phyloP scores from a whole-genome alignment of 495 filamentous ascomycete species.

The Neurospora pannonica region DNA sequence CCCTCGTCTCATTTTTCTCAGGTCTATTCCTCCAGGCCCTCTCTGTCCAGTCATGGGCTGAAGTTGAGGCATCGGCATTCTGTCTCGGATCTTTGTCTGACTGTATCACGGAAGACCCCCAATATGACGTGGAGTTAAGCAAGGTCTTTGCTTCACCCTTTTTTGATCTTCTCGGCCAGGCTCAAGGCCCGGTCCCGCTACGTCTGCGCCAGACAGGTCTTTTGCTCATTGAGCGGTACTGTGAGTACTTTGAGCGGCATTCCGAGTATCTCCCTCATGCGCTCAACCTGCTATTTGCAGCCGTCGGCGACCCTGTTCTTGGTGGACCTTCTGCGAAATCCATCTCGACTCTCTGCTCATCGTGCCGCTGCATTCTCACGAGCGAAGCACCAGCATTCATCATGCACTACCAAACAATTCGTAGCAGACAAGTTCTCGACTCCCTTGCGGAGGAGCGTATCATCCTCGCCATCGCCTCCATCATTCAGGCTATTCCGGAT shows the following conservation, averaged over 20 bases:
- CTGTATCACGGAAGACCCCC: slow-evolving; percentile 54
- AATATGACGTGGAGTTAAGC: slow-evolving; percentile 57
- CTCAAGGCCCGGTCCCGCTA: slow-evolving; percentile 43
- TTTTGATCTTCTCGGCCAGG: slow-evolving; percentile 46
- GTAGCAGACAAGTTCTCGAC: slow-evolving; percentile 53
- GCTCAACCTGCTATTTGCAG: slow-evolving; percentile 73
- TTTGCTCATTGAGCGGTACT: slow-evolving; percentile 66
- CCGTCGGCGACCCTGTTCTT: slow-evolving; percentile 56
- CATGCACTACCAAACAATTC: slow-evolving; percentile 56
- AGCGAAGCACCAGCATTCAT: slow-evolving; percentile 69
- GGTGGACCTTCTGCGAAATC: slow-evolving; percentile 67
- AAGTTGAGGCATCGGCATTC: slow-evolving; percentile 73
- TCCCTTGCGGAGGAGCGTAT: slow-evolving; percentile 68
- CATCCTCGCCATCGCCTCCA: slow-evolving; percentile 71
- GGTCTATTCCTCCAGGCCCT: slow-evolving; percentile 52
- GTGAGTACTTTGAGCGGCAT: slow-evolving; percentile 71
- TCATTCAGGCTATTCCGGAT: slow-evolving; percentile 66
- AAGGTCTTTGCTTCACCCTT: slow-evolving; percentile 59
- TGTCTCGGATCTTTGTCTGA: slow-evolving; percentile 71
- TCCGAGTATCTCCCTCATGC: slow-evolving; percentile 60
- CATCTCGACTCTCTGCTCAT: slow-evolving; percentile 69
- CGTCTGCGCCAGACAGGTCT: slow-evolving; percentile 72
- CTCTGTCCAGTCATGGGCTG: slow-evolving; percentile 53
- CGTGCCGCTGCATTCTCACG: slow-evolving; percentile 63
- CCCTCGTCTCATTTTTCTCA: slow-evolving; percentile 61